Conservation (phyloP, 2,329 filamentous ascomycete genomes). For the Neonectria coccinea region DNA sequence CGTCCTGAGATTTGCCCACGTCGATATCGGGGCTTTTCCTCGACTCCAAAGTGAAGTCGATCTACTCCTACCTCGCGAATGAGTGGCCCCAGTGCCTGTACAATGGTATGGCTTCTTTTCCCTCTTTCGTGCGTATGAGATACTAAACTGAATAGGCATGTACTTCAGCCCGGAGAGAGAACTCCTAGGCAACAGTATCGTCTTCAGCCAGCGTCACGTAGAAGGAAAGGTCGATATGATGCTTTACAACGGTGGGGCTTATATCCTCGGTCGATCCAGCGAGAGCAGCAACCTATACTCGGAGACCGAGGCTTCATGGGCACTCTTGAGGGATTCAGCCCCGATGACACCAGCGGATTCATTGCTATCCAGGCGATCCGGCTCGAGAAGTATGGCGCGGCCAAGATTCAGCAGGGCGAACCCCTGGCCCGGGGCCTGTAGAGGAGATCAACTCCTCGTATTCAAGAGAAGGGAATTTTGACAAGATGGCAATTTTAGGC, state of each 20-base stretch:
- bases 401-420: conserved; percentile 34
- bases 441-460: background rate
- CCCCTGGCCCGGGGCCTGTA: conserved; percentile 26
- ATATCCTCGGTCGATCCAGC: conserved; percentile 56
- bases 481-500: background rate
- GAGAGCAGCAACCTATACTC: conserved; percentile 59
- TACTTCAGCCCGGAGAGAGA: conserved; percentile 64
- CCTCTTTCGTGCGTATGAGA: background rate
- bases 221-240: conserved; percentile 53
- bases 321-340: conserved; percentile 56
- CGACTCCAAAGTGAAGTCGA: conserved; percentile 63
- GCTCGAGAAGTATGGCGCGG: conserved; percentile 57
- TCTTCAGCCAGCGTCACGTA: conserved; percentile 63
- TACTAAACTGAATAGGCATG: conserved; percentile 48
- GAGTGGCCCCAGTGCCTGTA: conserved; percentile 58
- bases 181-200: conserved; percentile 69
- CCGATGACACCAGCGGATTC: conserved; percentile 60
- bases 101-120: conserved; percentile 55
- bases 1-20: conserved; percentile 46
- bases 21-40: conserved; percentile 66
- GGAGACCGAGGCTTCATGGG: conserved; percentile 63
- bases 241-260: conserved; percentile 50
- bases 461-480: background rate
- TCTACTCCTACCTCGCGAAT: conserved; percentile 62
- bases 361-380: conserved; percentile 76